Evolutionary conservation across 2,329 filamentous ascomycete genomes (phyloP), one percentile per base, ranked within the genome.

Genomic region (Berkeleyomyces rouxiae): DNA sequence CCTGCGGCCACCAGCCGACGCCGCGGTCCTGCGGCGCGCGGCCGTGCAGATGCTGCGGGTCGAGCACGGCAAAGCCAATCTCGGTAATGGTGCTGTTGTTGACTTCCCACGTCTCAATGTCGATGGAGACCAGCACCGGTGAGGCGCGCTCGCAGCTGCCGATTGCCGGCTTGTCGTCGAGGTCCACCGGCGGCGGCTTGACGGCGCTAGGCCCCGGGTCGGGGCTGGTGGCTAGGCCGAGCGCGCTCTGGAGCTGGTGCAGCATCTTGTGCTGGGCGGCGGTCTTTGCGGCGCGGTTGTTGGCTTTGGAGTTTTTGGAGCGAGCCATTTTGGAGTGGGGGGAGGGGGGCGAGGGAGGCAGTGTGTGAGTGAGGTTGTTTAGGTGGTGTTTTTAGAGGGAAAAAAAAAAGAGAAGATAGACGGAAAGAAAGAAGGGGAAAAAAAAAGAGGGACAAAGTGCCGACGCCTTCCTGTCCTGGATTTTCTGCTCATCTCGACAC

Each of bases 51-150:
- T 79, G 72, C 3, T 72, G 68, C 0, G 87, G 90, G 70, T 97
- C 90, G 0, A 97, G 77, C 2, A 85, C 84, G 1, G 89, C 85
- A 47, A 99, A 77, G 0, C 93, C 93, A 46, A 99, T 78, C 72
- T 99, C 93, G 0, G 91, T 95, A 64, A 97, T 79, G 10, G 81
- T 76, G 42, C 78, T 75, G 10, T 83, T 80, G 53, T 81, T 76
- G 31, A 74, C 73, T 71, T 99, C 93, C 64, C 85, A 88, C 1
- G 86, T 84, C 72, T 99, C 93, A 40, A 93, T 76, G 68, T 99
- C 93, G 53, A 97, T 77, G 66, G 81, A 83, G 64, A 96, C 77
- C 67, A 96, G 86, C 6, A 95, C 78, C 4, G 69, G 63, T 16
- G 40, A 42, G 10, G 23, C n/a, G 6, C 55, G 36, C 6, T 36